Evolutionary conservation across 495 filamentous ascomycete genomes (phyloP).

Genomic region (Xylaria nigripes): DNA sequence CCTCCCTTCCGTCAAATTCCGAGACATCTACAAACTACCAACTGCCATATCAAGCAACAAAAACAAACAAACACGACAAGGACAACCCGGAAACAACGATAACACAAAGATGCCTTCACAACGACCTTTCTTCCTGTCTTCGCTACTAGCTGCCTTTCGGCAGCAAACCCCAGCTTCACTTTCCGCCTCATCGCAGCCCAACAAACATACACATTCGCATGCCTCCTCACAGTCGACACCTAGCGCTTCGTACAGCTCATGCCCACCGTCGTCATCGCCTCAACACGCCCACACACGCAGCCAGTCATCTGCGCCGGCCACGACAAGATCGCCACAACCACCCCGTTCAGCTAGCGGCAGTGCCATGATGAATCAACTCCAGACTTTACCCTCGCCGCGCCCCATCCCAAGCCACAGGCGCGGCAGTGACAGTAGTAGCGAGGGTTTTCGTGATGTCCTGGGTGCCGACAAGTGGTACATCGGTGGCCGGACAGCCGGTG

Average conservation of each 20-base stretch:
- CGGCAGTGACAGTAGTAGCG: constrained; percentile 70
- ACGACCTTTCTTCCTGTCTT: constrained; percentile 70
- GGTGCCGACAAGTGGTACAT: constrained; percentile 81
- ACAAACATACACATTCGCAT: constrained; percentile 33
- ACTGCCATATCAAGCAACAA: neutral
- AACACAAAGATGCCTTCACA: constrained; percentile 56
- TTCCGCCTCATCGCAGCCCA: constrained; percentile 32
- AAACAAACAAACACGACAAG: neutral
- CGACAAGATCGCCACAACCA: constrained; percentile 27
- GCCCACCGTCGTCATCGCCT: constrained; percentile 27
- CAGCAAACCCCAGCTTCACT: constrained; percentile 32
- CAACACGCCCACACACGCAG: constrained; percentile 15
- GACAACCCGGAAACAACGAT: neutral
- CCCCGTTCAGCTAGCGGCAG: constrained; percentile 24
- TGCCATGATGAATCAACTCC: constrained; percentile 33
- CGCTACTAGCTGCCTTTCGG: constrained; percentile 80
- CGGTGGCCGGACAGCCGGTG: constrained; percentile 72
- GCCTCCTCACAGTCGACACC: constrained; percentile 18
- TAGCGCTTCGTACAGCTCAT: constrained; percentile 37
- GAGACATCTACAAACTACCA: neutral
- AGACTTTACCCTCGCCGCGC: constrained; percentile 36
- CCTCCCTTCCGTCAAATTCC: neutral
- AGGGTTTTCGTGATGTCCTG: constrained; percentile 67
- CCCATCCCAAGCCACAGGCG: constrained; percentile 44
- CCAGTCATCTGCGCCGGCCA: constrained; percentile 17